Conservation (phyloP, 1,139 yeast genomes). For the Yamadazyma jaroonii region DNA sequence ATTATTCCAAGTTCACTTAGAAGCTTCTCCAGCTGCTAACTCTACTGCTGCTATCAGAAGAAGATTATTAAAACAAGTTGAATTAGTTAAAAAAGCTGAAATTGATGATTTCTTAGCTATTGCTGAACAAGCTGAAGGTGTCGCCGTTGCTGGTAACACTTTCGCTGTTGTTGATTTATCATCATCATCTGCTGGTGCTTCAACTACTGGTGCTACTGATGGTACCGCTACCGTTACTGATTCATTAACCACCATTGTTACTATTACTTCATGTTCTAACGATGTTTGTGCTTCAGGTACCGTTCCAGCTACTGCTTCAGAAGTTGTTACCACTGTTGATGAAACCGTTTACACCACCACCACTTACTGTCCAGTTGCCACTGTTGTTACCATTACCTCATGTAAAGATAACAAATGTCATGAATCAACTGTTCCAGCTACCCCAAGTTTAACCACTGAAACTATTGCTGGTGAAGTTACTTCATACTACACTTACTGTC, state of each 20-base stretch:
- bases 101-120: slow-evolving; percentile 30
- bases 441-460: slow-evolving; percentile 16
- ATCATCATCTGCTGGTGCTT: slow-evolving; percentile 11
- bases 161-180: slow-evolving; percentile 26
- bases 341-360: slow-evolving; percentile 43
- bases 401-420: slow-evolving; percentile 42
- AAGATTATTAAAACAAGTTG: slow-evolving; percentile 26
- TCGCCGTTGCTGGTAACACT: slow-evolving; percentile 15
- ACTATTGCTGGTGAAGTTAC: slow-evolving; percentile 25
- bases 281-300: slow-evolving; percentile 28
- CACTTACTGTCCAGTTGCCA: slow-evolving; percentile 32
- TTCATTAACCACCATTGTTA: slow-evolving; percentile 20
- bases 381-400: slow-evolving; percentile 43
- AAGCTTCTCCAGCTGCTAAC: slow-evolving; percentile 31
- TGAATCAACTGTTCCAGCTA: slow-evolving; percentile 44
- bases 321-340: slow-evolving; percentile 3
- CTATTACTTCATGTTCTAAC: slow-evolving; percentile 49
- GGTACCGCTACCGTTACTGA: slow-evolving; percentile 11
- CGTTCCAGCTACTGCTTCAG: slow-evolving; percentile 25
- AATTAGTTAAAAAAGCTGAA: slow-evolving; percentile 15
- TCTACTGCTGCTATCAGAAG: slow-evolving; percentile 43
- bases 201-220: slow-evolving; percentile 12
- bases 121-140: slow-evolving; percentile 29
- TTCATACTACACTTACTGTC: slow-evolving; percentile 35
- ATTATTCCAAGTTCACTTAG: slow-evolving; percentile 30